These are phyloP conservation scores for Boletus sp. DNA, from an alignment of 768 basidiomycete genomes.

Conservation along the genomic window DNA sequence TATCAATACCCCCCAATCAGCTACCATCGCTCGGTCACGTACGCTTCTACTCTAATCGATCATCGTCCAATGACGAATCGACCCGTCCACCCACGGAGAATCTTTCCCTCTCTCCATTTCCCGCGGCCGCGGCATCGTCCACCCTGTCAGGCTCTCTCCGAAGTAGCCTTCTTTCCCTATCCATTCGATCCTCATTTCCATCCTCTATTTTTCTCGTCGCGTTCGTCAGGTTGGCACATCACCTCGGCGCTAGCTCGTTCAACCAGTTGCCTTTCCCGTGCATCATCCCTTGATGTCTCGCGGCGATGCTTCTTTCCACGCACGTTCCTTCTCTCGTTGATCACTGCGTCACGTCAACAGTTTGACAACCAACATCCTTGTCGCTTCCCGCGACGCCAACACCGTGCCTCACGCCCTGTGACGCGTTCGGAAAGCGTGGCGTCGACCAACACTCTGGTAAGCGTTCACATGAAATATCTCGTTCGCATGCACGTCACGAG, in stretches of 20 bases:
- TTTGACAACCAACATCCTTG: conserved; percentile 3
- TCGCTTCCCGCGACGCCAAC: conserved; percentile 5
- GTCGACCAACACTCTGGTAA: too few species aligned
- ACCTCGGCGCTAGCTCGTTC: too few species aligned
- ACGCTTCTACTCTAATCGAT: not conserved
- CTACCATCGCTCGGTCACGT: too few species aligned
- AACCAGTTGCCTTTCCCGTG: not conserved
- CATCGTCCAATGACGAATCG: not conserved
- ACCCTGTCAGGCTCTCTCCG: not conserved
- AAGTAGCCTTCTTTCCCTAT: too few species aligned
- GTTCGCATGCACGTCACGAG: not conserved
- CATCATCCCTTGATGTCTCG: conserved; percentile 4
- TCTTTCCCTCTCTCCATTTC: not conserved
- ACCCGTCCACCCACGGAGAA: not conserved
- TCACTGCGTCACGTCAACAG: conserved; percentile 14
- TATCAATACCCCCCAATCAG: not conserved
- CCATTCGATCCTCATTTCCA: too few species aligned
- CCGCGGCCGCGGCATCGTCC: conserved; percentile 5
- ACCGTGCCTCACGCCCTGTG: not conserved
- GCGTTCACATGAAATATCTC: not conserved
- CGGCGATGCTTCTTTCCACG: conserved; percentile 5
- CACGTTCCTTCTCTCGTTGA: conserved; percentile 4
- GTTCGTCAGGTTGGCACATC: too few species aligned
- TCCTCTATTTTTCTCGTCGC: too few species aligned
- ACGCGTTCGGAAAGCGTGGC: not conserved